Evolutionary conservation across 495 filamentous ascomycete genomes (phyloP).

Genomic region (Hypoxylon subgilvum): DNA sequence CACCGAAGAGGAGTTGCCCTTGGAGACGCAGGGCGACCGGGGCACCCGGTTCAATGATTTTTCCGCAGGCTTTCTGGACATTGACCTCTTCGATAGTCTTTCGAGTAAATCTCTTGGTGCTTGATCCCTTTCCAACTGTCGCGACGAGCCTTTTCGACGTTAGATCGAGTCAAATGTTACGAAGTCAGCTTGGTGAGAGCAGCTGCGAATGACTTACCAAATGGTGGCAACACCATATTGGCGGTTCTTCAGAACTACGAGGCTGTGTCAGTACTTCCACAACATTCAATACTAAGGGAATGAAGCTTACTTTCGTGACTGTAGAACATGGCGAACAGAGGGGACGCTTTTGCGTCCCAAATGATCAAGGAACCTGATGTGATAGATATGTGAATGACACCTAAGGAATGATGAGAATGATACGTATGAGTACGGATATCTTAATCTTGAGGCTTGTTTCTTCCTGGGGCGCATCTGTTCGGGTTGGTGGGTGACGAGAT

Average conservation of each 20-base stretch:
- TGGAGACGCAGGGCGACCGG: conserved; percentile 93
- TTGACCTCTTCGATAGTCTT: conserved; percentile 90
- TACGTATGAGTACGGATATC: no score
- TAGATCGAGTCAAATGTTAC: conserved; percentile 4
- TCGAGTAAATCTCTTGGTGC: conserved; percentile 75
- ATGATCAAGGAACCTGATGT: no score
- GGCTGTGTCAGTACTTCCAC: conserved; percentile 18
- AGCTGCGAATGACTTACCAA: conserved; percentile 66
- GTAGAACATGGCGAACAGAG: conserved; percentile 74
- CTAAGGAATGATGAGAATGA: no score
- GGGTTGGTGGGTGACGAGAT: no score
- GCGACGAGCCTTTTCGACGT: conserved; percentile 76
- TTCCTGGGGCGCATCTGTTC: no score
- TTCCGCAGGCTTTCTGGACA: conserved; percentile 82
- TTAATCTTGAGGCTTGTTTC: no score
- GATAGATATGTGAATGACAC: no score
- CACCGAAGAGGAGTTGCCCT: conserved; percentile 85
- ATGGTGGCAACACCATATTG: conserved; percentile 93
- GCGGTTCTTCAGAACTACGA: conserved; percentile 79
- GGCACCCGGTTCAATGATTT: conserved; percentile 80
- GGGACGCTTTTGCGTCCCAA: no score
- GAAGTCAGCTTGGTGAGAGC: neutral
- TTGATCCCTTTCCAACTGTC: conserved; percentile 73
- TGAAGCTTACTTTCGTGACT: conserved; percentile 78
- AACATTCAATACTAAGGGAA: conserved; percentile 10